These are phyloP conservation scores for Neonectria coccinea DNA, from an alignment of 2,329 filamentous ascomycete species.

Conservation along the genomic window DNA sequence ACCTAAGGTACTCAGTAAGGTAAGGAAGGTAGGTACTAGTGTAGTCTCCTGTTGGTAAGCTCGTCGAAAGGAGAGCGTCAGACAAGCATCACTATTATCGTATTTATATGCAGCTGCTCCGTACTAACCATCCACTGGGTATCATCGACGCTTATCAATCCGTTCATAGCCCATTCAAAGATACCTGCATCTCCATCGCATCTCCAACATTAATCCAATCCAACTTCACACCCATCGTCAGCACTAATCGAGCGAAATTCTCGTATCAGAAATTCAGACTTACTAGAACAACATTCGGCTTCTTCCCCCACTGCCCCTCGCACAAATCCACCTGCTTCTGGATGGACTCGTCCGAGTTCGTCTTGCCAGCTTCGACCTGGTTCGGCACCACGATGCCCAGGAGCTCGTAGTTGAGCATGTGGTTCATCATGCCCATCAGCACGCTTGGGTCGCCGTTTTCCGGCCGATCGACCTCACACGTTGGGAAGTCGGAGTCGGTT, in stretches of 20 bases:
- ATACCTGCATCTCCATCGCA: constrained; percentile 52
- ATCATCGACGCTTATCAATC: background rate
- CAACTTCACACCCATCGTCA: constrained; percentile 47
- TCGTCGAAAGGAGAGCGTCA: background rate
- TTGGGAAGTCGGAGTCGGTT: constrained; percentile 68
- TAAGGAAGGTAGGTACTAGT: too few species aligned
- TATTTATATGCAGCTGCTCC: background rate
- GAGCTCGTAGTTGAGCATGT: constrained; percentile 47
- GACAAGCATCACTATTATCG: background rate
- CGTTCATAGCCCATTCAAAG: constrained; percentile 52
- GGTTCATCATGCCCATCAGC: constrained; percentile 47
- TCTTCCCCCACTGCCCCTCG: constrained; percentile 33
- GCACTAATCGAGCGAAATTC: background rate
- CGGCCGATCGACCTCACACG: constrained; percentile 75
- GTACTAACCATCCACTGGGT: background rate
- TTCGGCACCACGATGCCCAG: constrained; percentile 49
- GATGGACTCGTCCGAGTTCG: constrained; percentile 51
- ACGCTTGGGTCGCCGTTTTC: constrained; percentile 39
- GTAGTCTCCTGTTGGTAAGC: too few species aligned
- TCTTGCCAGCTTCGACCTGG: constrained; percentile 44
- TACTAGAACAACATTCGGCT: constrained; percentile 47
- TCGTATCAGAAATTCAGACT: constrained; percentile 17
- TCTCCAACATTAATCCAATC: constrained; percentile 58
- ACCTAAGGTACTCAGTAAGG: too few species aligned
- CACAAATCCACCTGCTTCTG: constrained; percentile 44